A percentile compares a stretch with the other conserved stretches of the same genome.
Conservation (phyloP, 2,329 filamentous ascomycete species). For the Xylaria sp. region DNA sequence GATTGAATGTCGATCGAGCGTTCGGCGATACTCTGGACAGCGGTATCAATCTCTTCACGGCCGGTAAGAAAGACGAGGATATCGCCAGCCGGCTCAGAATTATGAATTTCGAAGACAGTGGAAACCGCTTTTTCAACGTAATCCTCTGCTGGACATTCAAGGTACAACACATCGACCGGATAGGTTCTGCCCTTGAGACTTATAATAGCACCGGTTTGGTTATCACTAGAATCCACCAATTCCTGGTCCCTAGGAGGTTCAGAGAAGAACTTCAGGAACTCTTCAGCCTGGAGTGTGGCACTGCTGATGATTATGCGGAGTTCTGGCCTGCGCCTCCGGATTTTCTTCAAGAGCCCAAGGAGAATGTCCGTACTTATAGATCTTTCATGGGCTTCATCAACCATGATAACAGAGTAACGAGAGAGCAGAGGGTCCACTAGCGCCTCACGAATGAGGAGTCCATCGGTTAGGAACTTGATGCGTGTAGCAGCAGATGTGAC, state of each 20-base stretch:
- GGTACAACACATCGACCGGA: constrained; percentile 84
- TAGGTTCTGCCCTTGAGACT: constrained; percentile 87
- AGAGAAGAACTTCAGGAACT: constrained; percentile 80
- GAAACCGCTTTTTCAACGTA: constrained; percentile 85
- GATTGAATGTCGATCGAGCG: constrained; percentile 67
- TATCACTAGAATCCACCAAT: constrained; percentile 34
- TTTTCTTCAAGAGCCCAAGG: constrained; percentile 89
- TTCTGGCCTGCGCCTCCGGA: constrained; percentile 78
- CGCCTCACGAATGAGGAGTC: constrained; percentile 87
- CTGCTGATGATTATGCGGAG: constrained; percentile 90
- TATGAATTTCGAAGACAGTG: constrained; percentile 87
- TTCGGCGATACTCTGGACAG: constrained; percentile 79
- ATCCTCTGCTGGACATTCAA: constrained; percentile 78
- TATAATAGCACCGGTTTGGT: constrained; percentile 65
- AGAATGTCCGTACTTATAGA: constrained; percentile 92
- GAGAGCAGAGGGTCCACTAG: constrained; percentile 90
- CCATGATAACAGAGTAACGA: constrained; percentile 94
- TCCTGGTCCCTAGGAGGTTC: constrained; percentile 46
- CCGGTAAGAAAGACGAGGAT: constrained; percentile 92
- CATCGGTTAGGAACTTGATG: constrained; percentile 96
- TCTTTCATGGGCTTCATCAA: constrained; percentile 95
- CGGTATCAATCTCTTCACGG: constrained; percentile 87
- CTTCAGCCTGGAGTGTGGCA: constrained; percentile 88
- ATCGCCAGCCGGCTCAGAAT: constrained; percentile 79
- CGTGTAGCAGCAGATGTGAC: constrained; percentile 81